These are phyloP conservation scores for Ailanthus altissimus DNA, from an alignment of 345 rosid genomes.

Conservation along the genomic window DNA sequence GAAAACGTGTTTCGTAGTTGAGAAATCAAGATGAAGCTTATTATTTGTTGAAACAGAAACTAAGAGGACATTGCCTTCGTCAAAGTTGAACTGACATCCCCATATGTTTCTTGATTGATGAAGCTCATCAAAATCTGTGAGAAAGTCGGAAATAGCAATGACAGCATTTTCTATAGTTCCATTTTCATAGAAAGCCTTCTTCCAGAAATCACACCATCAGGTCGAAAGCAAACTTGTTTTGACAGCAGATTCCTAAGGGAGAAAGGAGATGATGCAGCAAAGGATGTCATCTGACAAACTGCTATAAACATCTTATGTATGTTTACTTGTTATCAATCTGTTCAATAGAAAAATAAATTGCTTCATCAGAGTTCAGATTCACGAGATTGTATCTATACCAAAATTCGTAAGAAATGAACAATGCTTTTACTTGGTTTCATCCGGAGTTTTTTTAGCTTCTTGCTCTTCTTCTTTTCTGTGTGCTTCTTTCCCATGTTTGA, in stretches of 20 bases:
- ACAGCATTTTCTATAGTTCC: not conserved
- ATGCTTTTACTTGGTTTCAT: not conserved
- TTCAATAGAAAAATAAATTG: not conserved
- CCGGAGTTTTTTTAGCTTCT: not conserved
- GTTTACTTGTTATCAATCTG: not conserved
- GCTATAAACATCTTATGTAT: not conserved
- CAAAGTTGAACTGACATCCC: conserved; percentile 8
- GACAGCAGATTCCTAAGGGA: conserved; percentile 14
- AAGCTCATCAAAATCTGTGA: not conserved
- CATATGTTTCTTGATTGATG: not conserved
- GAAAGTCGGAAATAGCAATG: not conserved
- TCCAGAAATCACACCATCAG: conserved; percentile 11
- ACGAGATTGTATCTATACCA: not conserved
- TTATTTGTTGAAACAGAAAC: not conserved
- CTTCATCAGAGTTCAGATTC: not conserved
- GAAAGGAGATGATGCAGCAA: conserved; percentile 11
- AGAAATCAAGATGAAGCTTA: conserved; percentile 17
- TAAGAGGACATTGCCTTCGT: not conserved
- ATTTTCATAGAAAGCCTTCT: not conserved
- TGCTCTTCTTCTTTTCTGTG: not conserved
- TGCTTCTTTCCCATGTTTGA: conserved; percentile 9
- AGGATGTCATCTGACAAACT: conserved; percentile 12
- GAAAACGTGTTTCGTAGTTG: not conserved
- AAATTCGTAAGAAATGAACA: not conserved
- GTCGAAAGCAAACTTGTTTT: conserved; percentile 8